Percentiles rank a stretch among this genome's conserved stretches.
Evolutionary conservation across 2,329 filamentous ascomycete genomes (phyloP).

Genomic region (Colletotrichum aenigma): DNA sequence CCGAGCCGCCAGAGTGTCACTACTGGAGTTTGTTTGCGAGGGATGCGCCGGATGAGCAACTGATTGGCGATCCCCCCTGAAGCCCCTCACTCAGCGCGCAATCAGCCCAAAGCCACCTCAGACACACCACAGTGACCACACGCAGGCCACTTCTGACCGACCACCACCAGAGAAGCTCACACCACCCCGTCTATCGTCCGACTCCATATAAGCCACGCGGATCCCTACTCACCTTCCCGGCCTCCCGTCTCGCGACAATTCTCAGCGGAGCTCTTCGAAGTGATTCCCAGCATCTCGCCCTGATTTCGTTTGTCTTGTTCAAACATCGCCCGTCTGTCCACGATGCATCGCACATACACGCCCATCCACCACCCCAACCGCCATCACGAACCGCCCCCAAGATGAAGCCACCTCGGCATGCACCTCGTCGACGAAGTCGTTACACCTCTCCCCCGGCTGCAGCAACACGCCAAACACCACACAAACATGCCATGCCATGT

Average conservation of each 20-base stretch:
- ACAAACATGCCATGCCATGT: background rate
- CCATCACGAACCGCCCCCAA: background rate
- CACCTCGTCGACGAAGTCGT: background rate
- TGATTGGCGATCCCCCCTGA: background rate
- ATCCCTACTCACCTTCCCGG: background rate
- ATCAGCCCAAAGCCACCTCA: background rate
- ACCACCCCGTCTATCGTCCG: background rate
- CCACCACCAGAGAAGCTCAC: background rate
- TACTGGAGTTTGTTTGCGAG: background rate
- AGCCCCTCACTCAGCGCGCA: background rate
- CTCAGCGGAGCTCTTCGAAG: background rate
- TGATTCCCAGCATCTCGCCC: background rate
- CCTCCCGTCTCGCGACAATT: background rate
- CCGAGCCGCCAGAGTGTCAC: background rate
- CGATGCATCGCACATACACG: background rate
- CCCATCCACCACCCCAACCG: background rate
- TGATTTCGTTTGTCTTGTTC: background rate
- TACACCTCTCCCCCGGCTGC: background rate
- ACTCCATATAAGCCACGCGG: slow-evolving; percentile 3
- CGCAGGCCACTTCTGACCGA: background rate
- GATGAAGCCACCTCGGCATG: background rate
- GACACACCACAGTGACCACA: background rate
- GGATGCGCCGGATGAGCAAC: background rate
- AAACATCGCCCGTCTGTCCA: background rate
- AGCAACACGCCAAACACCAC: background rate